Percentiles rank a stretch among this genome's conserved stretches.
Conservation (phyloP, 1,139 yeast species). For the Petasospora fabianii region DNA sequence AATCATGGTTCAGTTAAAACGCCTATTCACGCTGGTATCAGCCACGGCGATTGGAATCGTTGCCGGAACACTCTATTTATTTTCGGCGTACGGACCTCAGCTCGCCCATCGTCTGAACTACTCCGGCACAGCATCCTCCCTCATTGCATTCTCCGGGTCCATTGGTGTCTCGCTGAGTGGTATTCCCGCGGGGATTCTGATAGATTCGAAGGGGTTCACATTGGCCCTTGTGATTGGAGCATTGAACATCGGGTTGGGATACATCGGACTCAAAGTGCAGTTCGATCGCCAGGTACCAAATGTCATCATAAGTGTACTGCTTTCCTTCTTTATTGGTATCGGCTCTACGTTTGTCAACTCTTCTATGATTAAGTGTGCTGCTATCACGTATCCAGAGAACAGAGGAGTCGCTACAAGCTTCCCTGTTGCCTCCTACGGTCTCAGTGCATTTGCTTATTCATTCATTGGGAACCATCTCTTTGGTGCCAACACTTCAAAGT, state of each 20-base stretch:
- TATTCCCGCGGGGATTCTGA: slow-evolving; percentile 49
- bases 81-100: slow-evolving; percentile 59
- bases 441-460: slow-evolving; percentile 56
- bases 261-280: slow-evolving; percentile 45
- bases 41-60: slow-evolving; percentile 49
- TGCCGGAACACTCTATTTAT: slow-evolving; percentile 40
- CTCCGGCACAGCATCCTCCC: slow-evolving; percentile 49
- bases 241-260: slow-evolving; percentile 39
- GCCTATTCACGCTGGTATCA: slow-evolving; percentile 32
- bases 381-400: slow-evolving; percentile 51
- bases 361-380: slow-evolving; percentile 55
- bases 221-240: slow-evolving; percentile 45
- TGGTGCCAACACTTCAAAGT: slow-evolving; percentile 49
- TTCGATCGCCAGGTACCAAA: slow-evolving; percentile 35
- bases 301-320: slow-evolving; percentile 35
- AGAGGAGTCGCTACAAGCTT: slow-evolving; percentile 59
- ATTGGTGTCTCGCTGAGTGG: slow-evolving; percentile 53
- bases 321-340: slow-evolving; percentile 44
- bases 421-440: slow-evolving; percentile 56
- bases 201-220: slow-evolving; percentile 49
- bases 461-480: slow-evolving; percentile 44
- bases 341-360: slow-evolving; percentile 55
- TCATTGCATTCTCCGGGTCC: slow-evolving; percentile 51
- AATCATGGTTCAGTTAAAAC: slow-evolving; percentile 8
- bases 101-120: slow-evolving; percentile 45